These are phyloP conservation scores for Diacronema lutheri DNA, from an alignment of 78 protist genomes.

Conservation along the genomic window DNA sequence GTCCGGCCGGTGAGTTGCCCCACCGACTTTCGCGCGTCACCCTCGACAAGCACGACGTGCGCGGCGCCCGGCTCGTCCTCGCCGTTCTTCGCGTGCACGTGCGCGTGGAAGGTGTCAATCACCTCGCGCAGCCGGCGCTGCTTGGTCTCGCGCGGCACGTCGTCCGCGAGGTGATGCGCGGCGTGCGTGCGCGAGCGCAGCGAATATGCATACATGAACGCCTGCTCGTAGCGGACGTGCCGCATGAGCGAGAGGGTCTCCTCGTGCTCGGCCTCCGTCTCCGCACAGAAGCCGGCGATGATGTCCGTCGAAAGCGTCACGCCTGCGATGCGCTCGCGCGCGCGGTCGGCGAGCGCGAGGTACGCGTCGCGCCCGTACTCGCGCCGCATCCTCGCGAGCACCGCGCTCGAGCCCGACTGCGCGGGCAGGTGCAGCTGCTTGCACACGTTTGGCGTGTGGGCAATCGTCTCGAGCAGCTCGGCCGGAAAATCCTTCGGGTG, in stretches of 20 bases:
- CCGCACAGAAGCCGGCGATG: constrained; percentile 90
- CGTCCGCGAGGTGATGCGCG: constrained; percentile 39
- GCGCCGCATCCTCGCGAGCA: constrained; percentile 81
- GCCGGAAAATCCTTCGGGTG: constrained; percentile 81
- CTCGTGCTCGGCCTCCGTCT: constrained; percentile 76
- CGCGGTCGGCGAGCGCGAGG: not conserved
- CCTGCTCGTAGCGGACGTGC: constrained; percentile 20
- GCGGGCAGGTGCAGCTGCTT: constrained; percentile 81
- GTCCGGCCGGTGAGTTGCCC: not conserved
- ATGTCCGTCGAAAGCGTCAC: constrained; percentile 67
- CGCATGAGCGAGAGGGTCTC: constrained; percentile 6
- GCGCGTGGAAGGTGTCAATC: constrained; percentile 13
- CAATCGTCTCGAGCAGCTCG: not conserved
- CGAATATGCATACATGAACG: constrained; percentile 75
- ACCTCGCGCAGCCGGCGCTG: constrained; percentile 44
- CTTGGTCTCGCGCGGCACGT: constrained; percentile 47
- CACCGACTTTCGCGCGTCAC: not conserved
- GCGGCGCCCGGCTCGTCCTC: not conserved
- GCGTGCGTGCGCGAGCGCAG: constrained; percentile 64
- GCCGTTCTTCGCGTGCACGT: not conserved
- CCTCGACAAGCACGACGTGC: not conserved
- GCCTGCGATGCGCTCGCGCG: not conserved
- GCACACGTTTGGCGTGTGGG: constrained; percentile 67
- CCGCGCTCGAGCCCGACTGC: constrained; percentile 47
- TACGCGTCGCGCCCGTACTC: constrained; percentile 77